Conservation (phyloP, 1,284 basidiomycete species). For the Testicularia cyperi region DNA sequence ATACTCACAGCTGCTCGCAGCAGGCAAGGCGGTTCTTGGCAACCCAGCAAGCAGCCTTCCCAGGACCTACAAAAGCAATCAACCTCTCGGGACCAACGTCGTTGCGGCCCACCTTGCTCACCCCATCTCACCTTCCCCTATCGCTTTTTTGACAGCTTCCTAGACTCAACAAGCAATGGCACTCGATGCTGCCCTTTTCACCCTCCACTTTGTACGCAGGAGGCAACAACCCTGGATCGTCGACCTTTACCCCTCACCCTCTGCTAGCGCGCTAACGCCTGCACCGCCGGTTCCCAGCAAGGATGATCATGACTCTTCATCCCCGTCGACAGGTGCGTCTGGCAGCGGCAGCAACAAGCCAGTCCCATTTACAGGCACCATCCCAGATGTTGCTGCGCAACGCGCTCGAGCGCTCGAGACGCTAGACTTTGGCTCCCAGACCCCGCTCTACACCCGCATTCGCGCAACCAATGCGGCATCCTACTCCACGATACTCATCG, state of each 20-base stretch:
- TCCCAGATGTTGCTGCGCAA: constrained; percentile 20
- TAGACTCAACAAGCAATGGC: constrained; percentile 9
- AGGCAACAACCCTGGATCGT: constrained; percentile 31
- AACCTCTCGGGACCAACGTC: no score
- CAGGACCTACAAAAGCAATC: no score
- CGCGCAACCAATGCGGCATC: constrained; percentile 25
- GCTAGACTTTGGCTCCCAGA: constrained; percentile 19
- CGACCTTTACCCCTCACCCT: constrained; percentile 24
- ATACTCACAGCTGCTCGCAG: no score
- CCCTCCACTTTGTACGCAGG: constrained; percentile 33
- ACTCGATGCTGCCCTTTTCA: constrained; percentile 40
- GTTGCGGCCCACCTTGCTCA: no score
- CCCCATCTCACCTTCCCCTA: no score
- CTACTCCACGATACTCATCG: constrained; percentile 37
- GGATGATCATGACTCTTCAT: neutral
- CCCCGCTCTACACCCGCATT: constrained; percentile 35
- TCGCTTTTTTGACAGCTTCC: neutral
- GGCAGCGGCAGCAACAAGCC: constrained; percentile 4
- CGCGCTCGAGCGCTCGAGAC: constrained; percentile 15
- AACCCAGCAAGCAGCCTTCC: no score
- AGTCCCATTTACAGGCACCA: constrained; percentile 20
- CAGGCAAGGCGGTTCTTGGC: no score
- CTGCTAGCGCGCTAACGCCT: neutral
- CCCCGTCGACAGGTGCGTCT: no score
- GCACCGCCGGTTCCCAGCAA: constrained; percentile 15